Base-by-base conservation (phyloP, 208 protist species). In the Acanthamoeba castellanii region DNA sequence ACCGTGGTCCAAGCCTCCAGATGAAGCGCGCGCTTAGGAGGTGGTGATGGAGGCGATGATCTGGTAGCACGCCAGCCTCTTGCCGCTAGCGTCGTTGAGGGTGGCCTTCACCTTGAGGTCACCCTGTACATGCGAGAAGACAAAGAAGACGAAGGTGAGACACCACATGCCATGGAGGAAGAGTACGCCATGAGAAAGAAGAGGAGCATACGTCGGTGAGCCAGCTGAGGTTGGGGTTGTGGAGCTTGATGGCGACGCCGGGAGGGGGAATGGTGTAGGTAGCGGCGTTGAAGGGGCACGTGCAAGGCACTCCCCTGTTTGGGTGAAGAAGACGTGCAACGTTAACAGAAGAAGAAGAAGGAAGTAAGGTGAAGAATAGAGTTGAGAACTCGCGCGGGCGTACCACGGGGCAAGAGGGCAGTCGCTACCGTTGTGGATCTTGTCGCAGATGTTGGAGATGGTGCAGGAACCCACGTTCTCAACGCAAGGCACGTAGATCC, bases 151-250 rank as follows among this genome's bases (percentile, higher is more conserved):
- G 20, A 14, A 22, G 84, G 6, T 34, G 32, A 66, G 20, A 32
- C 20, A 34, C 9, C 84, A 90, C n/a, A 68, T 27, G 25, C 8
- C 42, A 25, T 8, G 5, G 27, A 20, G 50, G n/a, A 16, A 52
- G 84, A 7, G 18, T 37, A 11, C 7, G n/a, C 2, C 16, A 27
- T 0, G n/a, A 47, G 87, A 11, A 61, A 30, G 87, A 52, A 82
- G 32, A 82, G 32, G 59, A 16, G 25, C 25, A n/a, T 76, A 92
- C 87, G 37, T 92, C 87, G 45, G 87, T 92, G 59, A 92, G 87
- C 87, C 87, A 92, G 87, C 66, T 78, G 42, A 92, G 66, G 59
- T 92, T 92, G 61, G 87, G 87, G 61, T 92, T 92, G 45, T 92
- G 74, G 34, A 92, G 9, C 59, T 92, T 59, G 59, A 92, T n/a